Conservation (phyloP, 2,329 filamentous ascomycete species). For the Apiospora sp. region DNA sequence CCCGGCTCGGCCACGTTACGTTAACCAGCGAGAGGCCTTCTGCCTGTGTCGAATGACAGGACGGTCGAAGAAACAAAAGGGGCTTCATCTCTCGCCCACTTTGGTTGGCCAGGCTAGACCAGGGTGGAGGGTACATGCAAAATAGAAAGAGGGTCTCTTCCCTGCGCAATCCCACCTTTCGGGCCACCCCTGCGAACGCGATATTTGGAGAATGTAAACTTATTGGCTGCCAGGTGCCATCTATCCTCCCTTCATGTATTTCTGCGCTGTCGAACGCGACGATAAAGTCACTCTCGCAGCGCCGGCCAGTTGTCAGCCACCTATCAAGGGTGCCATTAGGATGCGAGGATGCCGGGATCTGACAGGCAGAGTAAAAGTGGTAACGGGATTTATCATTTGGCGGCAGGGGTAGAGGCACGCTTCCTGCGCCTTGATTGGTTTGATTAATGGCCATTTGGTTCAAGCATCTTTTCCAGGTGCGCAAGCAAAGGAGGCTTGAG, state of each 20-base stretch:
- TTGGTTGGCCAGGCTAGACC: constrained; percentile 19
- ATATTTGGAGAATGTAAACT: constrained; percentile 9
- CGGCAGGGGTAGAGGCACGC: constrained; percentile 10
- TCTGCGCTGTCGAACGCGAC: neutral
- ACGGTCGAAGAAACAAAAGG: constrained; percentile 19
- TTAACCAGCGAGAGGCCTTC: neutral
- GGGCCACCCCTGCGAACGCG: constrained; percentile 10
- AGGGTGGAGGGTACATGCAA: constrained; percentile 19
- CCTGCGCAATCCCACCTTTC: constrained; percentile 17
- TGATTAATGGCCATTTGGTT: constrained; percentile 6
- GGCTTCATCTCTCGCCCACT: constrained; percentile 20
- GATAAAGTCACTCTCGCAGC: neutral
- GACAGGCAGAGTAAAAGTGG: constrained; percentile 12
- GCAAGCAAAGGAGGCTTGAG: neutral
- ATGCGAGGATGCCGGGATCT: constrained; percentile 1
- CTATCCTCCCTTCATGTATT: neutral
- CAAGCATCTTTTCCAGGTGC: neutral
- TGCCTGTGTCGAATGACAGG: neutral
- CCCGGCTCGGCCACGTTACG: constrained; percentile 7
- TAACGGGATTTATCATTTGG: constrained; percentile 18
- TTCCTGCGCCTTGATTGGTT: constrained; percentile 14
- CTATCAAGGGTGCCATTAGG: neutral
- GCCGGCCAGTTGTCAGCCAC: neutral
- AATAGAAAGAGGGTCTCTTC: constrained; percentile 22
- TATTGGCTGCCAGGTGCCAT: constrained; percentile 20